Evolutionary conservation across 2,329 filamentous ascomycete genomes (phyloP).

Genomic region (Fusarium haematococcum): DNA sequence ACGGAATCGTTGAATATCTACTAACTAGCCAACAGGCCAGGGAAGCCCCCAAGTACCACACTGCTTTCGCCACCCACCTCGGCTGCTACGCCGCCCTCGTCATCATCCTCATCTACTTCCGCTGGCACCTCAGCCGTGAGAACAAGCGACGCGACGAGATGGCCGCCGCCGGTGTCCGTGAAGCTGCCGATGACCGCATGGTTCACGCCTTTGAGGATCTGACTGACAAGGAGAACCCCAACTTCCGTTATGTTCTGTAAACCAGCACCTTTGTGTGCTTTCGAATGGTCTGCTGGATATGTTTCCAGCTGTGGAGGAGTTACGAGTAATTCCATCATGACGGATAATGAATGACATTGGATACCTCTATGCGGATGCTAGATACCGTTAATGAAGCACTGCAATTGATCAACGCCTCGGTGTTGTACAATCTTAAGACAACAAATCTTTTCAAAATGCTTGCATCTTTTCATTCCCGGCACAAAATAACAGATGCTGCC

Average conservation of each 20-base stretch:
- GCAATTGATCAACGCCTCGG: neutral
- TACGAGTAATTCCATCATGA: neutral
- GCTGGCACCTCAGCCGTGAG: constrained; percentile 67
- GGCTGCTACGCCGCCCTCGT: constrained; percentile 75
- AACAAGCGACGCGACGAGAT: constrained; percentile 69
- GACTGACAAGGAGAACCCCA: constrained; percentile 71
- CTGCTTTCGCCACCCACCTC: constrained; percentile 76
- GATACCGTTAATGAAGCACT: neutral
- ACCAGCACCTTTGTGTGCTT: neutral
- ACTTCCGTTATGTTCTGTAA: constrained; percentile 65
- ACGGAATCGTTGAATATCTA: too few relatives aligned
- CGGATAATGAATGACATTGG: neutral
- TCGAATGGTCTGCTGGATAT: neutral
- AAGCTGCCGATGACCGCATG: constrained; percentile 50
- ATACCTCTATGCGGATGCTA: neutral
- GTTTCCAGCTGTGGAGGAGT: neutral
- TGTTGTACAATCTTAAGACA: neutral
- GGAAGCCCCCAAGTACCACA: constrained; percentile 70
- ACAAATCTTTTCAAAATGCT: neutral
- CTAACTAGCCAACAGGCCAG: constrained; percentile 1
- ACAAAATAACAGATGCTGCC: neutral
- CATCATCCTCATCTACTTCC: constrained; percentile 66
- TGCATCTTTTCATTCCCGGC: neutral
- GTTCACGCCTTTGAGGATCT: constrained; percentile 71
- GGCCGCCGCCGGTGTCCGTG: constrained; percentile 54